Evolutionary conservation across 257 asterid species (phyloP), one percentile per base, ranked within the genome.

Genomic region (Eustoma russellianum): DNA sequence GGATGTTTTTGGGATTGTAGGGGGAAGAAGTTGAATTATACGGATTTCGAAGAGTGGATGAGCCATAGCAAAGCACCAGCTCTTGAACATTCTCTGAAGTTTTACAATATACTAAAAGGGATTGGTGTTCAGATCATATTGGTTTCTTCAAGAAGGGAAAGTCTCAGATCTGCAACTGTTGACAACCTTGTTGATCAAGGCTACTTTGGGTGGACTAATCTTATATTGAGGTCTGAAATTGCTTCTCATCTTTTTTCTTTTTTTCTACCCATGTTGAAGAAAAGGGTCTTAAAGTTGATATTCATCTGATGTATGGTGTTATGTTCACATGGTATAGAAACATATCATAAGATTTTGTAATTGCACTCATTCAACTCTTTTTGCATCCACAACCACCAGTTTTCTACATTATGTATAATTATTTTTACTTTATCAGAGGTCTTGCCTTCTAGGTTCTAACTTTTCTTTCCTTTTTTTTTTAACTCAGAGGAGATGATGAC

Each of bases 1-100:
- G 11, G 35, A 33, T 11, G 12, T 55, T 19, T 43, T 4, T 60
- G 66, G 60, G 33, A 33, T 14, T 45, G 55, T 41, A 86, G 95
- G 66, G 94, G 84, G 30, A 56, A 43, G 0, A 87, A 79, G 72
- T 18, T 70, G 72, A 83, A 81, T 65, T 38, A 63, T 1, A 87
- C 89, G 33, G 62, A 77, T 19, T 54, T 88, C 52, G 91, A 85
- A 43, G 94, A 78, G 61, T 85, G 97, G 97, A 77, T 76, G 85
- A 67, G 56, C 7, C 62, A 69, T 48, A 80, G 81, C 1, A 88
- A 82, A 65, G 95, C 85, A 41, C 74, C 97, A 19, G 85, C 76
- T 10, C 41, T 82, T 16, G 70, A 73, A 41, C 71, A 78, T 62
- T 66, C 85, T 0, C 59, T 85, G 71, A 73, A 62, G 75, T 69